phyloP scores from a whole-genome alignment of 1,284 basidiomycete genomes.

The Leccinum subspadiceum region DNA sequence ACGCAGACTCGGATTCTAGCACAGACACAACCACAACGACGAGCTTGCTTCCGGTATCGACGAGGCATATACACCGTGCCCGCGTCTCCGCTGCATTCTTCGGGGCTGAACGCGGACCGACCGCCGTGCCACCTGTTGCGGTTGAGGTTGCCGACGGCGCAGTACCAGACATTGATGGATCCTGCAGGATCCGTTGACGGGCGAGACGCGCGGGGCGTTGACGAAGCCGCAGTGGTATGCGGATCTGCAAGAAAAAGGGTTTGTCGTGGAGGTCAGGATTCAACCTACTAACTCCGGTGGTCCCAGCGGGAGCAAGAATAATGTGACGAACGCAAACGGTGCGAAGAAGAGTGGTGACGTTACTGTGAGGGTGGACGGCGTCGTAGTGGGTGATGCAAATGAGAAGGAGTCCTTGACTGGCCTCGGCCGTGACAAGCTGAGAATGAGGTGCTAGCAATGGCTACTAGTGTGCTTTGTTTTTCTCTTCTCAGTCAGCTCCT shows the following conservation, averaged over 20 bases:
- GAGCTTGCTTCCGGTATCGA: constrained; percentile 49
- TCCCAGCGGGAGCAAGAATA: constrained; percentile 16
- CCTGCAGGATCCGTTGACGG: constrained; percentile 73
- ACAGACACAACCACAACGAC: neutral
- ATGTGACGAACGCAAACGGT: constrained; percentile 22
- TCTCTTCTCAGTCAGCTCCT: too few species aligned
- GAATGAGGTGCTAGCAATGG: constrained; percentile 41
- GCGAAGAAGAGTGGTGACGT: constrained; percentile 30
- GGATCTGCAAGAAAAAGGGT: constrained; percentile 67
- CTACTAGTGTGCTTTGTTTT: too few species aligned
- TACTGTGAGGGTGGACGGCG: constrained; percentile 54
- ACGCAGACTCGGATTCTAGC: neutral
- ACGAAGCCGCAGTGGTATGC: constrained; percentile 75
- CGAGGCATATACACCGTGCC: constrained; percentile 68
- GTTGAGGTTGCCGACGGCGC: constrained; percentile 78
- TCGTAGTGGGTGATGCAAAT: constrained; percentile 52
- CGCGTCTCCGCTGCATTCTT: constrained; percentile 76
- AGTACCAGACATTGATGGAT: constrained; percentile 71
- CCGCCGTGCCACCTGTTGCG: constrained; percentile 73
- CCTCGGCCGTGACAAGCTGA: constrained; percentile 70
- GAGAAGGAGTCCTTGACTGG: constrained; percentile 74
- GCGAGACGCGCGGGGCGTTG: constrained; percentile 60
- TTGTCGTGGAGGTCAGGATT: constrained; percentile 60
- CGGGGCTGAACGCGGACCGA: constrained; percentile 55
- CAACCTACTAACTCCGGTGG: constrained; percentile 33